phyloP scores from a whole-genome alignment of 2,329 filamentous ascomycete species.

The Fusarium agapanthi region DNA sequence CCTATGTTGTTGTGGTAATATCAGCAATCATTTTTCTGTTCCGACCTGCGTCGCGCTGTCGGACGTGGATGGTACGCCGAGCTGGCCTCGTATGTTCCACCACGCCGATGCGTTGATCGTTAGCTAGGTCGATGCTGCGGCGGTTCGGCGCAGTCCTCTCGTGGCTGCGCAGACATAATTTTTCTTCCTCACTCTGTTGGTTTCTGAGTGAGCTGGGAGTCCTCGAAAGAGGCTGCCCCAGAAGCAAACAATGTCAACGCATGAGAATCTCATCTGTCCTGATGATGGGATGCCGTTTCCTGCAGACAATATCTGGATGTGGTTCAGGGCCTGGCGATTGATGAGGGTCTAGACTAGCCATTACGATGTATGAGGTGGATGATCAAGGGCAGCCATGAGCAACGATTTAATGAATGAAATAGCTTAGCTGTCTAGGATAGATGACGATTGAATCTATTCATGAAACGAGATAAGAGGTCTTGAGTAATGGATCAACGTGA shows the following conservation, averaged over 20 bases:
- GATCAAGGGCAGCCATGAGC: constrained; percentile 36
- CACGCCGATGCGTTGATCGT: constrained; percentile 39
- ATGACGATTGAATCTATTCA: constrained; percentile 64
- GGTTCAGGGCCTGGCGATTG: constrained; percentile 41
- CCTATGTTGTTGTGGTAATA: constrained; percentile 45
- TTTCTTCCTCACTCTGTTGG: constrained; percentile 42
- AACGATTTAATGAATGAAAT: constrained; percentile 30
- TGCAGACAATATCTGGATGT: constrained; percentile 43
- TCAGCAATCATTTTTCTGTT: constrained; percentile 40
- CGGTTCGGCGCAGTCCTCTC: constrained; percentile 50
- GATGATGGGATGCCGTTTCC: constrained; percentile 39
- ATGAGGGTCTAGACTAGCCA: constrained; percentile 47
- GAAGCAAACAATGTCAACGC: constrained; percentile 24
- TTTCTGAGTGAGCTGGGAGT: constrained; percentile 43
- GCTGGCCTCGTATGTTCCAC: constrained; percentile 54
- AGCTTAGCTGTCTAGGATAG: constrained; percentile 50
- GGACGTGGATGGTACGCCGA: constrained; percentile 49
- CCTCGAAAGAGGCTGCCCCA: constrained; percentile 15
- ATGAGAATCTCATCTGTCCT: constrained; percentile 36
- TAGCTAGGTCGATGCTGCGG: constrained; percentile 64
- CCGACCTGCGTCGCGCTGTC: constrained; percentile 42
- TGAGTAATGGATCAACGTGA: not conserved
- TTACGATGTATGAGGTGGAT: constrained; percentile 39
- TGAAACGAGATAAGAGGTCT: constrained; percentile 28
- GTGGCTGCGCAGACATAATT: constrained; percentile 42